Base-by-base conservation (phyloP, 2,329 filamentous ascomycete species). In the Xylariomycetidae sp. region DNA sequence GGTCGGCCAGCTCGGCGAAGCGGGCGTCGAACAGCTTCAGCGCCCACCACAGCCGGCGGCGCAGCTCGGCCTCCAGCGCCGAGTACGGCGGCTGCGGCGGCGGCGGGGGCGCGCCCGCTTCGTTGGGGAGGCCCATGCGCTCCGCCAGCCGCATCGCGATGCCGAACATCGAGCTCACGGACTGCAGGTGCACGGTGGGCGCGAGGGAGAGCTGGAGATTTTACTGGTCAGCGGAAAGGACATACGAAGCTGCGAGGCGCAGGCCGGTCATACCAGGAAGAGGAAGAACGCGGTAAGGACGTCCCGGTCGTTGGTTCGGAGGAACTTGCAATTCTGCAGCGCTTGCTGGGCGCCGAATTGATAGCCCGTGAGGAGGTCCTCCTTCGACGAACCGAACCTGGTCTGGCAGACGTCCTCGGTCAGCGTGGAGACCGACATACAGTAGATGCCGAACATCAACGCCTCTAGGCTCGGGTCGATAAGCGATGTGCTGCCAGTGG, bases 41-140 rank as follows among this genome's bases (percentile, higher is more conserved):
- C 0, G 72, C 62, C 76, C 76, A 81, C 76, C 76, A 81, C 0
- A 81, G 61, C 20, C 76, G 59, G 19, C 76, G 68, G 10, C 75
- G 68, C 60, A 79, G 66, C 53, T 82, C 76, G 2, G 65, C 68
- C 44, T 81, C 75, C 10, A 72, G 66, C 6, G 45, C 32, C 4
- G 39, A 41, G 14, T 34, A 49, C n/a, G n/a, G n/a, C n/a, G n/a
- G n/a, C n/a, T n/a, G n/a, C n/a, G n/a, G n/a, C n/a, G n/a, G n/a
- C n/a, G n/a, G n/a, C 15, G 40, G 48, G 2, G 49, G 29, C 10
- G 50, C 41, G 1, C 38, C 41, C 0, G 60, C 45, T 47, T 80
- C 75, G 32, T 47, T 61, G 31, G 78, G 64, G 5, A 79, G 58
- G 1, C 73, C 70, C 54, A 80, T 68, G 6, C 70, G 63, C 36